Conservation (phyloP, 78 protist genomes). For the Dictyostelium citrinum region DNA sequence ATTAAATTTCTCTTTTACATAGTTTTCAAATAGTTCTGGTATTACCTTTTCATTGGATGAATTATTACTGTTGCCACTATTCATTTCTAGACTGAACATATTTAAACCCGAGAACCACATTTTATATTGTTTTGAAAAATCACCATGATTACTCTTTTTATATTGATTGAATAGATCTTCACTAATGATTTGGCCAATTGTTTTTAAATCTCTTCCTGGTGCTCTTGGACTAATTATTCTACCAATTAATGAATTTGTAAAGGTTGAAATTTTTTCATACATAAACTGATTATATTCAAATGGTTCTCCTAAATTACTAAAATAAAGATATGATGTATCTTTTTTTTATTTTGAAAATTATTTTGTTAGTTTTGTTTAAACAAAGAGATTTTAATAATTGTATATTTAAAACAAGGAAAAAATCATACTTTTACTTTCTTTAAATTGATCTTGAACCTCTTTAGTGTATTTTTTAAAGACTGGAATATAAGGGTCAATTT, state of each 20-base stretch:
- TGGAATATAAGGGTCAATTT: not conserved
- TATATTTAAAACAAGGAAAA: not conserved
- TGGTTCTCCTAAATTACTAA: not conserved
- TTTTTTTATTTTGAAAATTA: too few relatives aligned
- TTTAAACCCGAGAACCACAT: not conserved
- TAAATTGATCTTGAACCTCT: not conserved
- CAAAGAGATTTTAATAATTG: too few relatives aligned
- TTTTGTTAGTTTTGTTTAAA: too few relatives aligned
- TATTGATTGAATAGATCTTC: not conserved
- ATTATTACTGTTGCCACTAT: not conserved
- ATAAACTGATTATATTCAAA: not conserved
- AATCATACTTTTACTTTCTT: constrained; percentile 1
- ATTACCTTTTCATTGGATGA: not conserved
- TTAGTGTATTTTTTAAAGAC: not conserved
- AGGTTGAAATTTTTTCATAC: not conserved
- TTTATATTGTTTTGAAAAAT: not conserved
- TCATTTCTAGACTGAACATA: not conserved
- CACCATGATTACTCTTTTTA: not conserved
- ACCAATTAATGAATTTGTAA: not conserved
- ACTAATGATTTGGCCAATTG: not conserved
- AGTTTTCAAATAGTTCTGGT: not conserved
- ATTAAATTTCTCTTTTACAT: not conserved
- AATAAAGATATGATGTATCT: not conserved
- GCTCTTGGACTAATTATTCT: not conserved
- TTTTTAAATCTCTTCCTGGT: not conserved